Percentiles rank a stretch among this genome's conserved stretches.
Evolutionary conservation across 106 monocot species (phyloP).

Genomic region (Triglochin maritima): DNA sequence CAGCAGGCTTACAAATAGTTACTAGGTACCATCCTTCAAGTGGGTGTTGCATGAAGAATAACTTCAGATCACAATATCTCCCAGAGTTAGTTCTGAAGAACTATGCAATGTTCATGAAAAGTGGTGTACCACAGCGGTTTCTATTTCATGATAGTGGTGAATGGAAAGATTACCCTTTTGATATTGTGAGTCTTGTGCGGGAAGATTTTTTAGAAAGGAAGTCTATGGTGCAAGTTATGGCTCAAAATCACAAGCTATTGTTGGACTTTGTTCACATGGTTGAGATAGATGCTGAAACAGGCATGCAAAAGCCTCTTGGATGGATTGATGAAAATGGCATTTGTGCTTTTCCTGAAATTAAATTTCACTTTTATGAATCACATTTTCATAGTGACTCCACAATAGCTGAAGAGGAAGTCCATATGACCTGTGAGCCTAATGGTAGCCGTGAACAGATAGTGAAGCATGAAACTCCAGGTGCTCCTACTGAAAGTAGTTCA

Average conservation of each 20-base stretch:
- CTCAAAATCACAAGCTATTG: slow-evolving; percentile 31
- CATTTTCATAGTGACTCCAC: not conserved
- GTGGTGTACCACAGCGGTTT: slow-evolving; percentile 47
- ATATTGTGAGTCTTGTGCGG: slow-evolving; percentile 20
- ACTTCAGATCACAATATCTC: slow-evolving; percentile 2
- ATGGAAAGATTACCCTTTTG: slow-evolving; percentile 55
- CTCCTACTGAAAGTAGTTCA: slow-evolving; percentile 61
- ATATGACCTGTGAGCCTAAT: slow-evolving; percentile 8
- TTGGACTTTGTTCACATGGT: slow-evolving; percentile 78
- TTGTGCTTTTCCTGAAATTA: slow-evolving; percentile 44
- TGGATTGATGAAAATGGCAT: slow-evolving; percentile 67
- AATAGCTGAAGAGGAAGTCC: slow-evolving; percentile 5
- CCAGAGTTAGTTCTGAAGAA: slow-evolving; percentile 24
- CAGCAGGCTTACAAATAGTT: not conserved
- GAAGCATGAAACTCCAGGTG: slow-evolving; percentile 9
- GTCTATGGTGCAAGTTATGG: slow-evolving; percentile 37
- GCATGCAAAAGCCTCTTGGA: slow-evolving; percentile 38
- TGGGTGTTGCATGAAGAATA: not conserved
- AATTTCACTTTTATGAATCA: slow-evolving; percentile 15
- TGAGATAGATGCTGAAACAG: slow-evolving; percentile 38
- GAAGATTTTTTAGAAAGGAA: slow-evolving; percentile 47
- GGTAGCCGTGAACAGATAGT: slow-evolving; percentile 12
- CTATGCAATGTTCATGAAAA: slow-evolving; percentile 54
- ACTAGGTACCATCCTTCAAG: slow-evolving; percentile 1
- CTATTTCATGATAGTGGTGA: slow-evolving; percentile 37